phyloP scores from a whole-genome alignment of 768 basidiomycete genomes.

The Boletales sp. region DNA sequence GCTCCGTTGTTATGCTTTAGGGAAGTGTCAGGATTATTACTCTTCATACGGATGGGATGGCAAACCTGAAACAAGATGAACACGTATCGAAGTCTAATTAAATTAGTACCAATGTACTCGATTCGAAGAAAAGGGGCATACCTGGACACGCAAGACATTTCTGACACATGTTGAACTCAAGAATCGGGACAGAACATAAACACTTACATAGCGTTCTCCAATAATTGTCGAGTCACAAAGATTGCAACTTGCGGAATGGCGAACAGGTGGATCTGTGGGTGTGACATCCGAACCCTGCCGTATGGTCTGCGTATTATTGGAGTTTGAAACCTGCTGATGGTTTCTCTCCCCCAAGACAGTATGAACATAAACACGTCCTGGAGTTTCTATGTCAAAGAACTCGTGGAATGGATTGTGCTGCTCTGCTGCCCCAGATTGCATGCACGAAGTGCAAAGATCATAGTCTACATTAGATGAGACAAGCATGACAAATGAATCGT shows the following conservation, averaged over 20 bases:
- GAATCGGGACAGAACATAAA: background rate
- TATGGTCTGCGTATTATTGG: background rate
- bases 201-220: slow-evolving; percentile 70
- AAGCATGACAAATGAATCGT: background rate
- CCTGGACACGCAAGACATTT: slow-evolving; percentile 75
- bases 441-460: slow-evolving; percentile 64
- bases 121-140: slow-evolving; percentile 3
- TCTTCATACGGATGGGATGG: background rate
- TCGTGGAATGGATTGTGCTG: slow-evolving; percentile 61
- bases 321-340: background rate
- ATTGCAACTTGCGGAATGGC: slow-evolving; percentile 70
- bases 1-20: slow-evolving; percentile 58
- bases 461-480: slow-evolving; percentile 46
- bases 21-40: background rate
- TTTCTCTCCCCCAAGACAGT: slow-evolving; percentile 42
- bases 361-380: slow-evolving; percentile 64
- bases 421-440: slow-evolving; percentile 45
- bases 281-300: background rate
- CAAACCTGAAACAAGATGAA: slow-evolving; percentile 59
- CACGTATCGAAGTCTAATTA: slow-evolving; percentile 73
- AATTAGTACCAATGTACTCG: slow-evolving; percentile 6
- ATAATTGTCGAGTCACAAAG: slow-evolving; percentile 68
- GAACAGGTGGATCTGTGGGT: slow-evolving; percentile 22
- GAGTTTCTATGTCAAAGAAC: slow-evolving; percentile 66
- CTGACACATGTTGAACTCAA: slow-evolving; percentile 32